A percentile compares a stretch with the other conserved stretches of the same genome.
Evolutionary conservation across 306 rosid genomes (phyloP).

Genomic region (Castanea mollissima): DNA sequence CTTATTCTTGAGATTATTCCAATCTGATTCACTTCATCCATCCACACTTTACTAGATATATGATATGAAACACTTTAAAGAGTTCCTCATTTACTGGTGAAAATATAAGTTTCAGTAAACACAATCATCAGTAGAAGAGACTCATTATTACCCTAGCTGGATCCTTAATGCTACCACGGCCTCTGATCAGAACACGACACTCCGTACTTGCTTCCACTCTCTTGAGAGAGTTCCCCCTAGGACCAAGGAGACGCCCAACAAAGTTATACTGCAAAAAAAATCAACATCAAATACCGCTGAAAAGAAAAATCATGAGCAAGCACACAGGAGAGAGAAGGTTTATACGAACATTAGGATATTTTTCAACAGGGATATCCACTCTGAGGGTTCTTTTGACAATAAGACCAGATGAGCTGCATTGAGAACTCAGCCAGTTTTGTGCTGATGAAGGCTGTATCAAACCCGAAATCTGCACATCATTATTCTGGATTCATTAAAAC

Average conservation of each 20-base stretch:
- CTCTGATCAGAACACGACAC: conserved; percentile 97
- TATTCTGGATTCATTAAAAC: conserved; percentile 33
- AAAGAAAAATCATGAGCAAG: not conserved
- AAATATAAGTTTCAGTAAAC: not conserved
- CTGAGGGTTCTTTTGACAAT: conserved; percentile 86
- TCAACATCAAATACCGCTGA: conserved; percentile 29
- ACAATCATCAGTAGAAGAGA: not conserved
- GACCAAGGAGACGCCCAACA: conserved; percentile 98
- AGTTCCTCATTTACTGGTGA: not conserved
- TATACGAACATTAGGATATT: conserved; percentile 67
- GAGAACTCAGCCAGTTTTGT: conserved; percentile 77
- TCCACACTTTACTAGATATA: not conserved
- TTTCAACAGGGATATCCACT: conserved; percentile 90
- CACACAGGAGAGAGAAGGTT: not conserved
- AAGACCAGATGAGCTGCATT: conserved; percentile 78
- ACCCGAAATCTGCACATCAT: conserved; percentile 71
- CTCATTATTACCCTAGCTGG: conserved; percentile 66
- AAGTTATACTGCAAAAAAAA: conserved; percentile 68
- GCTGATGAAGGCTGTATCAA: conserved; percentile 68
- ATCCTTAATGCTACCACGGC: conserved; percentile 98
- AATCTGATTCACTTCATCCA: not conserved
- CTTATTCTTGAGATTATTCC: not conserved
- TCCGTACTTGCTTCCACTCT: conserved; percentile 94
- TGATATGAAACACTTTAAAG: not conserved
- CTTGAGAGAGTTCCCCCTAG: conserved; percentile 93